Percentiles rank a stretch among this genome's conserved stretches.
phyloP scores from a whole-genome alignment of 75 land plant species.

The Pinus taeda region DNA sequence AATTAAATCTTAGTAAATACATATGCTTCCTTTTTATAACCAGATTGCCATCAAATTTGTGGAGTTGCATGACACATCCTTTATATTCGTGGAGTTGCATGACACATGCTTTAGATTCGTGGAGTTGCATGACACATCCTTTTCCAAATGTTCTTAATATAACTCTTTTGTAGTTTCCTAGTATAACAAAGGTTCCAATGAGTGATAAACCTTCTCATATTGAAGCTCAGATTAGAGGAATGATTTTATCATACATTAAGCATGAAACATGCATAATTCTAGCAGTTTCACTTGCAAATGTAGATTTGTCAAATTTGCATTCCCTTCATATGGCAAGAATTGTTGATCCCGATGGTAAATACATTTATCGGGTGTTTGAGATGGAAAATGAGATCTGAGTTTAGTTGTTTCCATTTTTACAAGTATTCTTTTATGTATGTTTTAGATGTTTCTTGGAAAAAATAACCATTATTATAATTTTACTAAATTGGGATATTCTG shows the following conservation, averaged over 20 bases:
- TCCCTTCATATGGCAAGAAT: constrained; percentile 90
- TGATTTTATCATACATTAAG: constrained; percentile 88
- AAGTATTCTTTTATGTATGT: too few relatives aligned
- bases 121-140: too few relatives aligned
- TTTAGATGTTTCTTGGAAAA: too few relatives aligned
- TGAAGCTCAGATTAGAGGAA: constrained; percentile 79
- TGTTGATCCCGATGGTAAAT: constrained; percentile 89
- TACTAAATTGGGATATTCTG: too few relatives aligned
- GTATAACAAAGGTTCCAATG: constrained; percentile 86
- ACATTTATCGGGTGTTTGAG: constrained; percentile 6
- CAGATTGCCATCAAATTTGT: constrained; percentile 91
- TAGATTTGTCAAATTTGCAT: constrained; percentile 88
- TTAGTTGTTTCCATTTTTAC: too few relatives aligned
- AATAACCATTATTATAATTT: too few relatives aligned
- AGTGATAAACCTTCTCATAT: constrained; percentile 89
- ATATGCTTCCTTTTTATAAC: constrained; percentile 73
- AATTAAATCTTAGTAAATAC: constrained; percentile 71
- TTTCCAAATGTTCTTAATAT: constrained; percentile 89
- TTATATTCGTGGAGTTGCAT: constrained; percentile 56
- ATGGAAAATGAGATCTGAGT: background rate
- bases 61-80: constrained; percentile 86
- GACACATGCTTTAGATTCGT: constrained; percentile 56
- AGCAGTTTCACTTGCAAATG: constrained; percentile 88
- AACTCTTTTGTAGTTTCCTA: constrained; percentile 83
- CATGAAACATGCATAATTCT: constrained; percentile 74